A percentile compares a stretch with the other conserved stretches of the same genome.
These are phyloP conservation scores for Naegleria fowleri DNA, from an alignment of 208 protist genomes.

Conservation along the genomic window DNA sequence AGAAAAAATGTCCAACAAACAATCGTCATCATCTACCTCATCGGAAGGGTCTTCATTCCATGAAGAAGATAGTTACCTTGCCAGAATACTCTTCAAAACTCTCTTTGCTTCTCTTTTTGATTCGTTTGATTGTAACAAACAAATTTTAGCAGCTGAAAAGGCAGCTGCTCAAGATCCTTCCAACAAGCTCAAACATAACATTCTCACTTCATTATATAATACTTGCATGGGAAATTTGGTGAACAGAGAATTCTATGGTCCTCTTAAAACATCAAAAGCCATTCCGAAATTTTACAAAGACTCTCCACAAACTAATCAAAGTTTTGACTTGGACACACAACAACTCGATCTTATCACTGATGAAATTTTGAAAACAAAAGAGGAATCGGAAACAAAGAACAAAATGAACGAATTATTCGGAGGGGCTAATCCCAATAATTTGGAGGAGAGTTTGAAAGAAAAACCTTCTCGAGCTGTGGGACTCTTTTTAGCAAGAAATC, in stretches of 20 bases:
- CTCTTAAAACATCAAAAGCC: not conserved
- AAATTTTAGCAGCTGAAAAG: not conserved
- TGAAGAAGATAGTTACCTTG: not conserved
- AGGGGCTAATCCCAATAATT: not conserved
- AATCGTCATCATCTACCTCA: too few species aligned
- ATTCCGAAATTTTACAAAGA: too few species aligned
- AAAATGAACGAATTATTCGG: not conserved
- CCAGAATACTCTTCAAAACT: not conserved
- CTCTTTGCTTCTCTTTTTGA: not conserved
- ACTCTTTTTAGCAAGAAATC: not conserved
- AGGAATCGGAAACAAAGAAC: not conserved
- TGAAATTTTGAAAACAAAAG: not conserved
- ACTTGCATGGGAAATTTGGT: not conserved
- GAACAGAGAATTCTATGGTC: not conserved
- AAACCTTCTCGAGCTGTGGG: not conserved
- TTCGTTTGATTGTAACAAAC: not conserved
- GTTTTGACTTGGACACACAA: not conserved
- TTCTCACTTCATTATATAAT: not conserved
- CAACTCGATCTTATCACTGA: not conserved
- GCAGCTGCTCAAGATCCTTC: not conserved
- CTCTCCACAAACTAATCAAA: not conserved
- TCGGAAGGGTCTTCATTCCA: too few species aligned
- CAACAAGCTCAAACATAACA: not conserved
- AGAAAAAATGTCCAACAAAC: too few species aligned
- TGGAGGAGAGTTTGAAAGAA: not conserved